These are phyloP conservation scores for Phycomyces blakesleeanus DNA, from an alignment of 192 early-diverging fungal species.

Conservation along the genomic window DNA sequence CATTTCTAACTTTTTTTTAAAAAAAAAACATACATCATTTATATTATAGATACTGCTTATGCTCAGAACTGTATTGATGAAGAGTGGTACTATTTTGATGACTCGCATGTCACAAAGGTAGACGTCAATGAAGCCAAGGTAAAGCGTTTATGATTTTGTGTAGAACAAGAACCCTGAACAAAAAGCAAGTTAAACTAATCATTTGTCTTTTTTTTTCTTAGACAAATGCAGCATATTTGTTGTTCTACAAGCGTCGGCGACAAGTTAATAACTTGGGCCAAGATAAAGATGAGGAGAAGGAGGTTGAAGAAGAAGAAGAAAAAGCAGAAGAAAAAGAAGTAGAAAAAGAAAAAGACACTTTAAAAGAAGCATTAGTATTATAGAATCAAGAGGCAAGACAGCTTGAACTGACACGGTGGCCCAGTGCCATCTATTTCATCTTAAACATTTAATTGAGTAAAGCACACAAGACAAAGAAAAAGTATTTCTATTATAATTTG, in stretches of 20 bases:
- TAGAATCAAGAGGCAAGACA: too few species aligned
- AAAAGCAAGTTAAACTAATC: neutral
- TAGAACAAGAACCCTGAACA: neutral
- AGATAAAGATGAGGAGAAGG: neutral
- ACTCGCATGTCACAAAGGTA: slow-evolving; percentile 57
- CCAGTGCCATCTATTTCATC: too few species aligned
- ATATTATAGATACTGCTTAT: slow-evolving; percentile 63
- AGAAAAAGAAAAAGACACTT: too few species aligned
- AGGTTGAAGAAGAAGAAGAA: neutral
- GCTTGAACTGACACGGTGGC: too few species aligned
- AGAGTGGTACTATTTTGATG: slow-evolving; percentile 82
- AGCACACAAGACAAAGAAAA: too few species aligned
- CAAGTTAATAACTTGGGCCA: neutral
- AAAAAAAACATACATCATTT: neutral
- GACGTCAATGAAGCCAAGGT: slow-evolving; percentile 30
- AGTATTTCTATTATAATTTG: too few species aligned
- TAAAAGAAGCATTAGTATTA: too few species aligned
- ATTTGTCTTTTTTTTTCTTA: slow-evolving; percentile 20
- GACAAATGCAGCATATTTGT: slow-evolving; percentile 57
- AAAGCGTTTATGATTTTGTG: neutral
- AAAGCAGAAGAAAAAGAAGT: too few species aligned
- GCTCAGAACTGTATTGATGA: slow-evolving; percentile 61
- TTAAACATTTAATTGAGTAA: too few species aligned
- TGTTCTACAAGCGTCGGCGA: slow-evolving; percentile 55
- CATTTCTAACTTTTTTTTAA: too few species aligned